These are phyloP conservation scores for Colletotrichum plurivorum DNA, from an alignment of 2,329 filamentous ascomycete species.

Conservation along the genomic window DNA sequence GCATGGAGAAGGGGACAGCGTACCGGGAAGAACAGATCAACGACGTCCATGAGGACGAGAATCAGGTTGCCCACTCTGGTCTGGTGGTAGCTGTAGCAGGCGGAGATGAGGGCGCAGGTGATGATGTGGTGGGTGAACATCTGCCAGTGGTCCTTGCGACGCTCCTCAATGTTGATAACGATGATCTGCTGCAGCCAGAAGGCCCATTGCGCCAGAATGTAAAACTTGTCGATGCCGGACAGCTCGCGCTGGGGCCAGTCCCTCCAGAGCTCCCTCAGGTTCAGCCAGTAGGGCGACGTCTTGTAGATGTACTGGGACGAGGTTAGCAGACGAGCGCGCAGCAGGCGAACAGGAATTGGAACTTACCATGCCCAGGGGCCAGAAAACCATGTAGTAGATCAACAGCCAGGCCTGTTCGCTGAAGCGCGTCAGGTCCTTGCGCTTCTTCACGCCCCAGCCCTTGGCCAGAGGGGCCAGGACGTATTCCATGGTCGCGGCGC, in stretches of 20 bases:
- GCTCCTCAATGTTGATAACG: slow-evolving; percentile 94
- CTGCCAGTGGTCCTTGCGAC: slow-evolving; percentile 94
- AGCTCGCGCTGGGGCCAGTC: slow-evolving; percentile 87
- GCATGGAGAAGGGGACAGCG: slow-evolving; percentile 47
- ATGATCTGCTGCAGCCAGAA: slow-evolving; percentile 97
- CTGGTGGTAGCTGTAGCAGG: slow-evolving; percentile 89
- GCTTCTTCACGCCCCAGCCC: slow-evolving; percentile 78
- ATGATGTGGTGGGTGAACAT: slow-evolving; percentile 97
- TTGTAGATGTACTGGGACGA: slow-evolving; percentile 80
- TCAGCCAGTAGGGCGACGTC: slow-evolving; percentile 83
- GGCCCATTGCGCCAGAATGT: slow-evolving; percentile 89
- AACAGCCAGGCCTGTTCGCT: slow-evolving; percentile 95
- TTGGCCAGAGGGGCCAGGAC: slow-evolving; percentile 83
- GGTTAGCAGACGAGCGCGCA: slow-evolving; percentile 18
- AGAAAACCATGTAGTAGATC: slow-evolving; percentile 86
- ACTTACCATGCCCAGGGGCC: slow-evolving; percentile 86
- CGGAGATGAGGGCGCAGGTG: slow-evolving; percentile 84
- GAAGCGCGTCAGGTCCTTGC: slow-evolving; percentile 85
- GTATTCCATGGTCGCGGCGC: slow-evolving; percentile 90
- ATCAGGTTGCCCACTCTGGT: slow-evolving; percentile 92
- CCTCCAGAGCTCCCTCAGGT: slow-evolving; percentile 84
- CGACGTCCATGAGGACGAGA: slow-evolving; percentile 92
- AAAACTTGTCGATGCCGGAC: slow-evolving; percentile 83
- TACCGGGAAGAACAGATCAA: slow-evolving; percentile 90
- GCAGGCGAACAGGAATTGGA: neutral